Evolutionary conservation across 345 rosid genomes (phyloP), one percentile per base, ranked within the genome.

Genomic region (Limnanthes douglasii): DNA sequence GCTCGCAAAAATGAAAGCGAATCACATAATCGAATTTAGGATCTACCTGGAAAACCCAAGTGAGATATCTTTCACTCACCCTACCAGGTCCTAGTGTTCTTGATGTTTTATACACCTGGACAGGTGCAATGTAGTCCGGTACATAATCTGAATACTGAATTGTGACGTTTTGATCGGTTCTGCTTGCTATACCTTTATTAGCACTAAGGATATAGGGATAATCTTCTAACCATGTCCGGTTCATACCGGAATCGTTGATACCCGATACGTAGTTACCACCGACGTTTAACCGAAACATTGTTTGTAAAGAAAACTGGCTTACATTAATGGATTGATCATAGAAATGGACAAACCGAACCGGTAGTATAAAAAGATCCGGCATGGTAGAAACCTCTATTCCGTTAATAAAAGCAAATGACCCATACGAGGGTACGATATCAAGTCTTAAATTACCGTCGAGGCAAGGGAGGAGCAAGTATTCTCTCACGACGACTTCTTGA

Each of bases 1-100:
- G 54, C 31, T 77, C 82, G 20, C 76, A 77, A 41, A 77, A 77
- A 55, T 77, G 83, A 5, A 73, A 34, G 41, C 83, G 54, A 7
- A 73, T 59, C 17, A 70, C 29, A 19, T 73, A 77, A 0, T 65
- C 67, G 48, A 70, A 77, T 19, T 70, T 68, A 18, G 63, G 43
- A 51, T 77, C 82, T 20, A 65, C 63, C 26, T 45, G 47, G 39
- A 73, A 70, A n/a, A 56, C 32, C 88, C 88, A 70, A 10, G 83
- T 67, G 41, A 67, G 56, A 34, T 39, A 70, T n/a, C 50, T 49
- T 20, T 45, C 2, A 44, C 54, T 67, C 8, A 64, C 38, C 5
- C 29, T 37, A 4, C 51, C 21, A 0, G 51, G 52, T 8, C 83
- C 83, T 82, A 70, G 69, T 14, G 61, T 31, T 43, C 83, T 45